Conservation (phyloP, 2,329 filamentous ascomycete species). For the Pestalotiopsis sp. region DNA sequence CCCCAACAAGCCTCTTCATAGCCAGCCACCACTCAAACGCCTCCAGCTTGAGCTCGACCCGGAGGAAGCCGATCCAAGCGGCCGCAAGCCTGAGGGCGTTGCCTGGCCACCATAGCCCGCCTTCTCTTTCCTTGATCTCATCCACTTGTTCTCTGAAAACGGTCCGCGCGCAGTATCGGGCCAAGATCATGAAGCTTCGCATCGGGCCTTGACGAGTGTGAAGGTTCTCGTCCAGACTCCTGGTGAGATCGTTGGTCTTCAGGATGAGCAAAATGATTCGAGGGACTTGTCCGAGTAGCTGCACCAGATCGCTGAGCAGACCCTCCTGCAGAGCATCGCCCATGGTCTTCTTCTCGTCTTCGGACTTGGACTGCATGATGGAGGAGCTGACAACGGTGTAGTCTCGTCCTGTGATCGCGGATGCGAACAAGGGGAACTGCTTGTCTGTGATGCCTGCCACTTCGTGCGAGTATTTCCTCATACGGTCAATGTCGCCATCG, state of each 20-base stretch:
- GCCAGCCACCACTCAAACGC: constrained; percentile 65
- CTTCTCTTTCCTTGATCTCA: constrained; percentile 47
- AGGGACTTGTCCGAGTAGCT: constrained; percentile 85
- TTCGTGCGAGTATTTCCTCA: constrained; percentile 87
- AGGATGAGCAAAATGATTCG: constrained; percentile 91
- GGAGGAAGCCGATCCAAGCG: constrained; percentile 60
- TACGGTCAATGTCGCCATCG: constrained; percentile 79
- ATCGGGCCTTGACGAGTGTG: constrained; percentile 72
- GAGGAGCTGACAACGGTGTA: constrained; percentile 73
- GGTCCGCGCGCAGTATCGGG: constrained; percentile 67
- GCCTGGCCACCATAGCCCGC: constrained; percentile 60
- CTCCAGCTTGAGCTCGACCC: constrained; percentile 65
- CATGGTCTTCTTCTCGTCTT: constrained; percentile 84
- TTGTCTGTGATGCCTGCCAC: constrained; percentile 87
- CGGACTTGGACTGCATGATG: constrained; percentile 62
- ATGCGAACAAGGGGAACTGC: constrained; percentile 93
- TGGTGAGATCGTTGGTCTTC: constrained; percentile 96
- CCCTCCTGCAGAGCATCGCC: constrained; percentile 83
- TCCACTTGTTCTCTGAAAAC: constrained; percentile 68
- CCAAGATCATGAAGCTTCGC: constrained; percentile 68
- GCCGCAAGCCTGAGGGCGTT: constrained; percentile 57
- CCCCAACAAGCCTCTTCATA: constrained; percentile 50
- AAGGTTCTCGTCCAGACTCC: constrained; percentile 88
- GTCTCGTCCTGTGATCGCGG: constrained; percentile 93
- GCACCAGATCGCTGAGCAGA: constrained; percentile 84